These are phyloP conservation scores for Triticum aestivum DNA, from an alignment of 176 grass and related monocot genomes.

Conservation along the genomic window IWGSC_CS_RefSeq_v2.1 NC_057812.1:129643250-129643749, in stretches of 20 bases:
- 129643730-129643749: constrained; percentile 23
- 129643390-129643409: neutral
- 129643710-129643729: constrained; percentile 41
- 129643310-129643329: neutral
- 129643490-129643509: constrained; percentile 72
- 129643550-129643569: constrained; percentile 21
- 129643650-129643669: neutral
- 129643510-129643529: constrained; percentile 24
- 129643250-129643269: too few species aligned
- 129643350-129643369: neutral
- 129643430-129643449: constrained; percentile 31
- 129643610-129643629: constrained; percentile 21
- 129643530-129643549: constrained; percentile 35
- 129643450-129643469: constrained; percentile 37
- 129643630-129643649: constrained; percentile 31
- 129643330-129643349: neutral
- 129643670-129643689: constrained; percentile 74
- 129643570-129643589: constrained; percentile 24
- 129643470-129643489: constrained; percentile 59
- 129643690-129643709: constrained; percentile 67
- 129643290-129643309: neutral
- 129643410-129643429: neutral
- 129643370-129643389: too few species aligned
- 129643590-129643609: constrained; percentile 17
- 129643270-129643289: too few species aligned